Evolutionary conservation across 1,284 basidiomycete genomes (phyloP), one percentile per base, ranked within the genome.

Genomic region (Ganoderma sinense): DNA sequence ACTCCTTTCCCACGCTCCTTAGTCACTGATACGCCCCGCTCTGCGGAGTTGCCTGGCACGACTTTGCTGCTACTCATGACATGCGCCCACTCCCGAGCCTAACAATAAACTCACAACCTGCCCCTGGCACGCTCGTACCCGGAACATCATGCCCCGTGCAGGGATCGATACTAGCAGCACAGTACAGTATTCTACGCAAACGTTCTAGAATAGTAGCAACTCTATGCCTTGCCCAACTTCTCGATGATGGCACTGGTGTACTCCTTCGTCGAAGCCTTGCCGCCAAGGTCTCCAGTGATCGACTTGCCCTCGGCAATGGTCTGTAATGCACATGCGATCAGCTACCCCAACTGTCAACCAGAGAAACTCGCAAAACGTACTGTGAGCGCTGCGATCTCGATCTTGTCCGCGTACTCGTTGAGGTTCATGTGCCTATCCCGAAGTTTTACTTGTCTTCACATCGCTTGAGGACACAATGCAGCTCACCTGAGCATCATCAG

Each of bases 401-500:
- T 99, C 83, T 90, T 94, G 79, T 89, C 86, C 43, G 97, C 98
- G 80, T 96, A 87, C 72, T 94, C 89, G 80, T 89, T 88, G 75
- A 99, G 85, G 80, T 91, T 91, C 98, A 99, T 98, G 87, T 98
- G 97, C 84, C 96, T 95, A 78, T 60, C 69, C 70, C 65, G 75
- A 26, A 61, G 33, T 40, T 26, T 61, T 39, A 40, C 53, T 56
- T 18, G 5, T 6, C 36, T 29, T 61, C 59, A 39, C 39, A 26
- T 26, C 59, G 59, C 59, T 41, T 61, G 20, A 61, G 39, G 23
- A 41, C 14, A 43, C 59, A 2, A 26, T 58, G 41, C 59, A 14
- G 83, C 88, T 75, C 78, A 94, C 92, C 95, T 90, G 77, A 98
- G 82, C 96, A 98, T 99, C 97, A 99, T 99, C 77, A 98, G 86